Evolutionary conservation across 306 rosid genomes (phyloP), one percentile per base, ranked within the genome.

Genomic region (Cercis canadensis): DNA sequence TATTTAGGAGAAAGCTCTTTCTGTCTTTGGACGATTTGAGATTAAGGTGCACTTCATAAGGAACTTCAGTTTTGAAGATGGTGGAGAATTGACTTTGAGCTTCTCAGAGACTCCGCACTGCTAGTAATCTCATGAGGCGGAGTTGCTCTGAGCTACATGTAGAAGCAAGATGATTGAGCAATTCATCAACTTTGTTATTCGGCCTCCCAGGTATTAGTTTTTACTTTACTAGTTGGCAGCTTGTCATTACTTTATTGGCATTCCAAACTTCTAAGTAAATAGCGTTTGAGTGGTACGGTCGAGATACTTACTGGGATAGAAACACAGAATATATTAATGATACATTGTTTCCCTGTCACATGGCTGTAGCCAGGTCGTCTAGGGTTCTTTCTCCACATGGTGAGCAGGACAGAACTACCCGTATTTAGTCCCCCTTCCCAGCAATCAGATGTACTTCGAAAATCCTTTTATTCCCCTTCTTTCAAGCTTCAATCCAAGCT

Each of bases 181-280:
- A 76, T 94, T 94, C 82, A 85, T 94, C 80, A 91, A 89, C 78
- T 94, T 89, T 55, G 85, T 94, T 31, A 89, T 94, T 91, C 97
- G 99, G 52, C 99, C 99, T 67, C 99, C 99, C 66, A 94, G 99
- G 99, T 94, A 79, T 57, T 66, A 57, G 5, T 57, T 45, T 74
- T 12, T 47, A 0, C 54, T 18, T 13, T 60, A 12, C 50, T 64
- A 29, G 67, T 67, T 51, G 70, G 19, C 52, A 14, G 66, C 8
- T 65, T 33, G 56, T 21, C 46, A 41, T 44, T 73, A 9, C 45
- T 73, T 29, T 73, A 45, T 73, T 58, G 60, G 53, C 51, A 53
- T 73, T 66, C 62, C 32, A 43, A 65, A 57, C 47, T 72, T 67
- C 41, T n/a, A 32, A 66, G 9, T 21, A 19, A 31, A 55, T 65